Base-by-base conservation (phyloP, 257 asterid species). In the Coffea eugenioides region DNA sequence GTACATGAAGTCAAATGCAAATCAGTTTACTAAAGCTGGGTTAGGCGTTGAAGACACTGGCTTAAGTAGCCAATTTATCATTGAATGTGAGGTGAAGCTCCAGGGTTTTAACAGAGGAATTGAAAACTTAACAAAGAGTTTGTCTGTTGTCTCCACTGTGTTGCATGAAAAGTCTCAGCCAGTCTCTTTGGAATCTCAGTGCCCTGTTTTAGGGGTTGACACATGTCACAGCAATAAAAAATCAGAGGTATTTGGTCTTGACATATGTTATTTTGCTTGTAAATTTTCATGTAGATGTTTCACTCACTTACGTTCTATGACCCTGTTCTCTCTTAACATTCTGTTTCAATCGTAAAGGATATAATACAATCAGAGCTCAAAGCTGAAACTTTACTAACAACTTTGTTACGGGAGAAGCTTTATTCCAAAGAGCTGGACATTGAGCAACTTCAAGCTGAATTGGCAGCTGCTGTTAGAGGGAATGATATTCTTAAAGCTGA, bases 401-500 rank as follows among this genome's bases (percentile, higher is more conserved):
- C 84, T 75, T 86, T 96, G 83, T 77, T 96, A 82, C 88, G 92
- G 62, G 98, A 96, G 85, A 96, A 91, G 85, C 98, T 96, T 79
- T 92, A 91, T 83, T 86, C 97, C 43, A 91, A 89, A 83, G 99
- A 94, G 83, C 83, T 87, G 73, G 95, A 90, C 34, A 82, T 88
- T 73, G 98, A 96, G 84, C 99, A 92, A 85, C 89, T 92, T 83
- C 95, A 90, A 84, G 93, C 99, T 81, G 99, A 96, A 85, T 89
- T 96, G 77, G 98, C 98, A 76, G 92, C 98, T 75, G 89, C 92
- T 34, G 86, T 94, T 74, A 88, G 97, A 82, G 93, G 97, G 75
- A 90, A 88, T 51, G 98, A 96, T 48, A 84, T 92, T 75, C 94
- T 92, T 82, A 94, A 90, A 85, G 88, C 94, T 76, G 98, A 96